Base-by-base conservation (phyloP, 108 stramenopile genomes). In the Aurantiochytrium sp. region DNA sequence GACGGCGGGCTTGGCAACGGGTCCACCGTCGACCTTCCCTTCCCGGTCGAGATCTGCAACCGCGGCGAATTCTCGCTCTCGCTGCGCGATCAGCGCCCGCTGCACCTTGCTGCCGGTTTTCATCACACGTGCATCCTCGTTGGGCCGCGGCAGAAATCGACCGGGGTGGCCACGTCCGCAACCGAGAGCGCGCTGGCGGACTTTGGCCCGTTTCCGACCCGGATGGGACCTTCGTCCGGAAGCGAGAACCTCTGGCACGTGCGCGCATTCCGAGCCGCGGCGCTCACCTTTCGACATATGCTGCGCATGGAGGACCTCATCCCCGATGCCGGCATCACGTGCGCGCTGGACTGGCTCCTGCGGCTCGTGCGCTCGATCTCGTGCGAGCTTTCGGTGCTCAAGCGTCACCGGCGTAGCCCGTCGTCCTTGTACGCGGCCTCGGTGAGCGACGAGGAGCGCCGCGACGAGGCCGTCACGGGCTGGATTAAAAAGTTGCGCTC, bases 71-170 rank as follows among this genome's bases (percentile, higher is more conserved):
- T 81, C 42, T 81, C 73, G 10, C 45, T 81, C 1, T 81, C 73
- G 10, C 39, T 81, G 6, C 73, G 73, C 6, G 73, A 81, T 48
- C 73, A 81, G 2, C 73, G 73, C 12, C 73, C 73, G 12, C 2
- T 81, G 73, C 73, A 81, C 24, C 3, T 81, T 0, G 73, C 73
- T 12, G 73, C 73, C 6, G 73, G 73, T 0, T 81, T 81, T 42
- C 73, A 81, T 30, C 73, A 81, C 4, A 81, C 73, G 30, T 81
- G 73, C 30, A 81, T 81, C 12, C 73, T 81, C n/a, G 73, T 81
- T 6, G 73, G 73, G 12, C 39, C 12, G n/a, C 39, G 73, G 27
- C 39, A 41, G 12, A 81, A 81, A n/a, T 81, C 45, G 6, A 39
- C 73, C 0, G 73, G 73, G 6, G 73, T 81, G 8, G n/a, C 45